These are phyloP conservation scores for Magnolia kwangsiensis DNA, from an alignment of 164 flowering plant genomes.

Conservation along the genomic window DNA sequence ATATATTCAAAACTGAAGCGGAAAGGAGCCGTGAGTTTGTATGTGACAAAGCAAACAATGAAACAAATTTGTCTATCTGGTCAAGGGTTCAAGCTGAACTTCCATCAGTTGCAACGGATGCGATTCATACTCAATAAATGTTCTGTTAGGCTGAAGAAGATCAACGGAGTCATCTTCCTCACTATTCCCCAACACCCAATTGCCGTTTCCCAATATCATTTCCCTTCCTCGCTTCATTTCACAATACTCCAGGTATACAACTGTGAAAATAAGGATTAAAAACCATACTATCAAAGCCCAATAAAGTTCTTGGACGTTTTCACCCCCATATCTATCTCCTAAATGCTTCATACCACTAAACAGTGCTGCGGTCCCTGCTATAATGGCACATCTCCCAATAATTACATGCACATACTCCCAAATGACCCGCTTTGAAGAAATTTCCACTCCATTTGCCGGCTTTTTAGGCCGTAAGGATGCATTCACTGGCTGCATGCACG, in stretches of 20 bases:
- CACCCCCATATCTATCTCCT: conserved; percentile 79
- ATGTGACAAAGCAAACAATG: conserved; percentile 2
- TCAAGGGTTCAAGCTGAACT: conserved; percentile 83
- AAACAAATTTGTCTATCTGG: conserved; percentile 37
- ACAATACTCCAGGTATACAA: conserved; percentile 62
- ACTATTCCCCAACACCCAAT: conserved; percentile 76
- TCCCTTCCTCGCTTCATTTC: conserved; percentile 42
- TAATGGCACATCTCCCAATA: conserved; percentile 64
- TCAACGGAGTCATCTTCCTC: conserved; percentile 83
- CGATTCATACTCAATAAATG: conserved; percentile 29
- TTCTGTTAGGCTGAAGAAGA: conserved; percentile 53
- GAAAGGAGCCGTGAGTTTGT: conserved; percentile 7
- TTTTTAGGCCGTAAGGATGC: conserved; percentile 74
- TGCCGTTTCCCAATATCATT: conserved; percentile 49
- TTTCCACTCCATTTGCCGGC: conserved; percentile 50
- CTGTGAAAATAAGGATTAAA: conserved; percentile 48
- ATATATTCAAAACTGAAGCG: neutral
- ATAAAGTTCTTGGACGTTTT: conserved; percentile 59
- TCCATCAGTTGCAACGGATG: conserved; percentile 63
- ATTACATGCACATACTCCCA: conserved; percentile 88
- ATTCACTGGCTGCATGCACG: conserved; percentile 72
- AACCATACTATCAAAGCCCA: conserved; percentile 82
- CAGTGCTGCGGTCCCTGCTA: conserved; percentile 70
- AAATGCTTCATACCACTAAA: conserved; percentile 87
- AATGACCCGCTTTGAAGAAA: conserved; percentile 46